A percentile compares a stretch with the other conserved stretches of the same genome.
These are phyloP conservation scores for Orychophragmus violaceus DNA, from an alignment of 345 rosid species.

Conservation along the genomic window DNA sequence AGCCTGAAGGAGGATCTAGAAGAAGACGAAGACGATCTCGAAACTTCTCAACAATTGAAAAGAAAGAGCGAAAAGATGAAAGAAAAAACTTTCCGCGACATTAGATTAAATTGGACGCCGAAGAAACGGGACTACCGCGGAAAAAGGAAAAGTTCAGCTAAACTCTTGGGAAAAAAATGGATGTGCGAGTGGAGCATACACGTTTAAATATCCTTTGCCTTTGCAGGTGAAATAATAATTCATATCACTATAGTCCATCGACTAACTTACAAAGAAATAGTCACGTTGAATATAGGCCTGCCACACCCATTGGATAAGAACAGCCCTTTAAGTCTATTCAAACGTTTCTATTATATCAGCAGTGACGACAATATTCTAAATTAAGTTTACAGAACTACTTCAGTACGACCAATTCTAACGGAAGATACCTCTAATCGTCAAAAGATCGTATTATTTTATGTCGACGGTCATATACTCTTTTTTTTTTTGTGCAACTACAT, in stretches of 20 bases:
- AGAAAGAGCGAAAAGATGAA: too few relatives aligned
- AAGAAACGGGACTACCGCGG: too few relatives aligned
- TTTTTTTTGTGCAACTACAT: too few relatives aligned
- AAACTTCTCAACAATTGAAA: too few relatives aligned
- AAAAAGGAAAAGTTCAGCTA: too few relatives aligned
- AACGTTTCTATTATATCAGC: constrained; percentile 11
- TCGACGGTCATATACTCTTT: neutral
- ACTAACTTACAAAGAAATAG: constrained; percentile 16
- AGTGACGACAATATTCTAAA: neutral
- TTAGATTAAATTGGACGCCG: too few relatives aligned
- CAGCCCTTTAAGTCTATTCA: constrained; percentile 6
- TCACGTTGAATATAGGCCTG: constrained; percentile 20
- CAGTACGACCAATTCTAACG: neutral
- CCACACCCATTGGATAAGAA: constrained; percentile 27
- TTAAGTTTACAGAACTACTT: neutral
- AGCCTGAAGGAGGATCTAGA: too few relatives aligned
- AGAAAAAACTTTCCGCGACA: too few relatives aligned
- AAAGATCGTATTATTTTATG: neutral
- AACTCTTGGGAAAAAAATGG: too few relatives aligned
- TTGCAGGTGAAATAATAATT: neutral
- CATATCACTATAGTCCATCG: constrained; percentile 13
- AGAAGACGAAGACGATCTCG: too few relatives aligned
- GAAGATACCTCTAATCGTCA: neutral
- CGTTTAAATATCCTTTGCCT: too few relatives aligned
- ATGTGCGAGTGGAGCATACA: too few relatives aligned